Evolutionary conservation across 768 basidiomycete species (phyloP).

Genomic region (Kwoniella mangroviensis): DNA sequence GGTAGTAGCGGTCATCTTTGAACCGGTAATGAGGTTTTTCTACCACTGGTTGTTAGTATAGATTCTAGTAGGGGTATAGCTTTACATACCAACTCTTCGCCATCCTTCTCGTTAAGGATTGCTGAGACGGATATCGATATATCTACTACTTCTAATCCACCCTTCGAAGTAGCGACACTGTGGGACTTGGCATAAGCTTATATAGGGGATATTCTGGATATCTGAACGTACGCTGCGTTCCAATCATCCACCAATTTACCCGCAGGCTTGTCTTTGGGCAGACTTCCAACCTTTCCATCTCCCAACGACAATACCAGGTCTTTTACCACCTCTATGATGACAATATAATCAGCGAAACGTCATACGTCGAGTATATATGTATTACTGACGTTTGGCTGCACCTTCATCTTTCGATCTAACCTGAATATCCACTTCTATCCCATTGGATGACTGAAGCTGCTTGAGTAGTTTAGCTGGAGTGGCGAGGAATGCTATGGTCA

Average conservation of each 20-base stretch:
- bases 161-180: conserved; percentile 62
- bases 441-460: conserved; percentile 66
- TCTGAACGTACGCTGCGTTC: conserved; percentile 63
- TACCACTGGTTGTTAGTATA: conserved; percentile 51
- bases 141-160: conserved; percentile 77
- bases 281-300: conserved; percentile 64
- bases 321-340: conserved; percentile 67
- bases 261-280: conserved; percentile 79
- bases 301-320: conserved; percentile 65
- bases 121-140: conserved; percentile 75
- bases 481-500: background rate
- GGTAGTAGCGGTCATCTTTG: conserved; percentile 79
- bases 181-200: background rate
- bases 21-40: conserved; percentile 78
- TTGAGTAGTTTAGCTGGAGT: conserved; percentile 78
- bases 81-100: conserved; percentile 78
- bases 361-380: background rate
- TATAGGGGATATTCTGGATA: too few relatives aligned
- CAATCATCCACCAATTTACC: conserved; percentile 90
- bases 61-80: background rate
- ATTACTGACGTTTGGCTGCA: conserved; percentile 24
- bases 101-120: conserved; percentile 84
- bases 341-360: conserved; percentile 60
- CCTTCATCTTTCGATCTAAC: conserved; percentile 58
- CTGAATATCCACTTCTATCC: conserved; percentile 74